phyloP scores from a whole-genome alignment of 345 rosid genomes.

The Boechera stricta region DNA sequence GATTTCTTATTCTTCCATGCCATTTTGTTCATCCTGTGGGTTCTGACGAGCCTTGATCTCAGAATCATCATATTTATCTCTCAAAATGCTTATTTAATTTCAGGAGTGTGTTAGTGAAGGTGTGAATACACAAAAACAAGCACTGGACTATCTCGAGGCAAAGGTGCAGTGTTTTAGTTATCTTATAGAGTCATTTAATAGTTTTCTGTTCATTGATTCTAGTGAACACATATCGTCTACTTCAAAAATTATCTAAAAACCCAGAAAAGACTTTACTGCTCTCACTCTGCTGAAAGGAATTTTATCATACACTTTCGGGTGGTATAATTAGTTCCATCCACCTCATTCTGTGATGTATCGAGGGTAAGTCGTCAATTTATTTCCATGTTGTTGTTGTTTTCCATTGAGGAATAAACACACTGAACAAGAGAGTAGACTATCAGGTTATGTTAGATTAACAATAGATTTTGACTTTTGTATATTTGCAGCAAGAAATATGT shows the following conservation, averaged over 20 bases:
- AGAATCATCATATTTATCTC: constrained; percentile 15
- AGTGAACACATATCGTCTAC: constrained; percentile 9
- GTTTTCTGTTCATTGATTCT: neutral
- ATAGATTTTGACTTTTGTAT: constrained; percentile 17
- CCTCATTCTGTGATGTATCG: constrained; percentile 1
- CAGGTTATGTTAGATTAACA: constrained; percentile 25
- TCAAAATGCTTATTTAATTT: constrained; percentile 28
- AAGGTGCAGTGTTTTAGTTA: constrained; percentile 55
- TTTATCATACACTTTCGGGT: constrained; percentile 12
- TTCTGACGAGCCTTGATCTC: constrained; percentile 25
- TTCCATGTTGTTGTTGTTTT: constrained; percentile 5
- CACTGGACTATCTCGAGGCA: constrained; percentile 76
- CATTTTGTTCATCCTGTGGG: constrained; percentile 8
- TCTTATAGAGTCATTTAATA: neutral
- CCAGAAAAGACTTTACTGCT: constrained; percentile 9
- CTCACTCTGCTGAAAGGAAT: constrained; percentile 17
- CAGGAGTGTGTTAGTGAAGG: constrained; percentile 83
- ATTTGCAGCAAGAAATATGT: constrained; percentile 9
- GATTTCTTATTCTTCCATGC: constrained; percentile 15
- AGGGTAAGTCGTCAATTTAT: neutral
- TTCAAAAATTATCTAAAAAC: constrained; percentile 14
- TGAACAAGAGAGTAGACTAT: constrained; percentile 18
- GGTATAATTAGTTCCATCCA: constrained; percentile 6
- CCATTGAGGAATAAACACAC: constrained; percentile 10
- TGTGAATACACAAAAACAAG: constrained; percentile 66